phyloP scores from a whole-genome alignment of 768 basidiomycete species.

The Daedalea quercina region DNA sequence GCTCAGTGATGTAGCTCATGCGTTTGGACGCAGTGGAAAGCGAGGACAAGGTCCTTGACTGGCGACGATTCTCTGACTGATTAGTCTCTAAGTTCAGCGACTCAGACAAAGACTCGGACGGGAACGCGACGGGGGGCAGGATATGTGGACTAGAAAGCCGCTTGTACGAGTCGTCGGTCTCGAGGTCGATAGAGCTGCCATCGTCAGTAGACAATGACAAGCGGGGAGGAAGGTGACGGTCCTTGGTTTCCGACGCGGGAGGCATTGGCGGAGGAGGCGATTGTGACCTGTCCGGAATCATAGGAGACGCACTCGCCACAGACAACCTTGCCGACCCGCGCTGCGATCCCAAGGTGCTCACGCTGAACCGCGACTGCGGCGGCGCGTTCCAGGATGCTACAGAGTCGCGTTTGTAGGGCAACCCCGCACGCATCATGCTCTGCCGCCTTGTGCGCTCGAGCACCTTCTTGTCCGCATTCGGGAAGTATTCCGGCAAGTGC shows the following conservation, averaged over 20 bases:
- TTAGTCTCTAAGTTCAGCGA: slow-evolving; percentile 48
- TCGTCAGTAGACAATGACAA: slow-evolving; percentile 74
- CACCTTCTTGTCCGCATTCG: slow-evolving; percentile 85
- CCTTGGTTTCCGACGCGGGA: not conserved
- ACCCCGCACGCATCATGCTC: slow-evolving; percentile 70
- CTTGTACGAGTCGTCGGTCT: slow-evolving; percentile 23
- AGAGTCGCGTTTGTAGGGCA: slow-evolving; percentile 44
- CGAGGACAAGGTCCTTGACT: slow-evolving; percentile 31
- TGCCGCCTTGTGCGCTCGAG: slow-evolving; percentile 83
- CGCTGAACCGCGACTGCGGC: slow-evolving; percentile 53
- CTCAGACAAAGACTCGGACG: slow-evolving; percentile 74
- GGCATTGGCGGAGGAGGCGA: slow-evolving; percentile 7
- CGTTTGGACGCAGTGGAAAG: slow-evolving; percentile 51
- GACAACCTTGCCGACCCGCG: slow-evolving; percentile 29
- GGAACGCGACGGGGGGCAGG: slow-evolving; percentile 74
- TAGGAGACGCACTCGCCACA: slow-evolving; percentile 11
- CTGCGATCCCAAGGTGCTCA: slow-evolving; percentile 44
- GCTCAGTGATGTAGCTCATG: slow-evolving; percentile 75
- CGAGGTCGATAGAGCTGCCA: slow-evolving; percentile 55
- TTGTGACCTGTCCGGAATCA: slow-evolving; percentile 9
- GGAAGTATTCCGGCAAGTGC: slow-evolving; percentile 94
- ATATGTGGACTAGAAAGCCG: slow-evolving; percentile 43
- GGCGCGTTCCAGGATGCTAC: slow-evolving; percentile 39
- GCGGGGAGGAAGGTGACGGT: slow-evolving; percentile 46
- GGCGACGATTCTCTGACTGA: slow-evolving; percentile 24